Evolutionary conservation across 179 eudicot genomes (phyloP), one percentile per base, ranked within the genome.

Genomic region (Monotropa hypopitys): DNA sequence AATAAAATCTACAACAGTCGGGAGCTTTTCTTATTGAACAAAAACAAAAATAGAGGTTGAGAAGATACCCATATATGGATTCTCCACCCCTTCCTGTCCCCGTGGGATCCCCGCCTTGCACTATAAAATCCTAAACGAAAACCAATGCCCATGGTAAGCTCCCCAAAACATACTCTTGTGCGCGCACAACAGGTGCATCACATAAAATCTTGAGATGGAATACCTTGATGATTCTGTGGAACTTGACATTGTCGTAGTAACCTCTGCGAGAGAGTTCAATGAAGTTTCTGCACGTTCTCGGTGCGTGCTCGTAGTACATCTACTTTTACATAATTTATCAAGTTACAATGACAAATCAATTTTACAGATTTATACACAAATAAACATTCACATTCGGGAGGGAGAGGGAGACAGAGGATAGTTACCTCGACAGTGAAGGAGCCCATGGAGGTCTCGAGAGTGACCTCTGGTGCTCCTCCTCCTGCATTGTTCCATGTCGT

Each of bases 61-160:
- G 35, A 46, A 33, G 61, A 68, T 73, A 87, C 82, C 82, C 82
- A 68, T 80, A 80, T 49, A 80, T 80, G 23, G 82, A 74, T 53
- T 80, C 82, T 51, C 82, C 82, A 26, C 82, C 82, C 49, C 99
- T 85, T 73, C 99, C 99, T 65, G 98, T 93, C 11, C 93, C 99
- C 61, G 97, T 91, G 21, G 99, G 99, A 84, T 95, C 99, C 23
- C 99, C 99, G n/a, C 99, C 99, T 87, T 95, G 99, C 78, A 93
- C 95, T 5, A 95, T 91, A 72, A 95, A 95, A 72, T 91, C 99
- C 97, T 94, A 79, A 38, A 28, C 74, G 43, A 70, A 23, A 50
- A 21, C 56, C 3, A 7, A 56, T n/a, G 21, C 57, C 56, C 56
- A 54, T 47, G 6, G 57, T 68, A 35, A 67, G 70, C 49, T 74